These are phyloP conservation scores for Meira nashicola DNA, from an alignment of 1,284 basidiomycete genomes.

Conservation along the genomic window DNA sequence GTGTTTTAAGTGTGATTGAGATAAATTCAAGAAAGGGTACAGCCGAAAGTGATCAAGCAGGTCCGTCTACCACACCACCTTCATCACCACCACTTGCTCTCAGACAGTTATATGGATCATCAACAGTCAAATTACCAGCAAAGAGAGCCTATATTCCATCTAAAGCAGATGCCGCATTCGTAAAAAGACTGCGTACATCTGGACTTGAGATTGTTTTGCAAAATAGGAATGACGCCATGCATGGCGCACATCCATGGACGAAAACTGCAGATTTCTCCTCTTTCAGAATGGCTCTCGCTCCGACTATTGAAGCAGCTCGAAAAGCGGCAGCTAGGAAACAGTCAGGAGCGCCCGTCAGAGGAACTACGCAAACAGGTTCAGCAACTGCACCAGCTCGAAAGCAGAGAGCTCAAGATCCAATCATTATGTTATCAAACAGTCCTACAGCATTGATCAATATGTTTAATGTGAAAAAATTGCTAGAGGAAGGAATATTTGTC, in stretches of 20 bases:
- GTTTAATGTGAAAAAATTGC: conserved; percentile 90
- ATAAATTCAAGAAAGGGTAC: background rate
- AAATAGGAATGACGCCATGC: conserved; percentile 7
- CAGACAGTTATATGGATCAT: background rate
- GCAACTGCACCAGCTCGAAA: conserved; percentile 20
- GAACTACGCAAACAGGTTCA: background rate
- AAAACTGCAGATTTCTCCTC: conserved; percentile 15
- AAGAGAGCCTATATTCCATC: conserved; percentile 46
- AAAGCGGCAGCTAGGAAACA: conserved; percentile 12
- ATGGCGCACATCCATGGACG: conserved; percentile 12
- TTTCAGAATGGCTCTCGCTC: background rate
- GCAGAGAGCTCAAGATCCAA: conserved; percentile 61
- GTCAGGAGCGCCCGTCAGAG: background rate
- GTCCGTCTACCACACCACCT: conserved; percentile 13
- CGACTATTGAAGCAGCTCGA: conserved; percentile 19
- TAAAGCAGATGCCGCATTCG: conserved; percentile 43
- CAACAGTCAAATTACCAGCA: conserved; percentile 14
- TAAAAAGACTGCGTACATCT: conserved; percentile 32
- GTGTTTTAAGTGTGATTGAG: conserved; percentile 21
- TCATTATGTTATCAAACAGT: conserved; percentile 92
- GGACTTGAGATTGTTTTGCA: conserved; percentile 39
- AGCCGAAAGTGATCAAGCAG: conserved; percentile 5
- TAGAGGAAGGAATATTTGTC: conserved; percentile 78
- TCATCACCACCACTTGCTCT: conserved; percentile 12
- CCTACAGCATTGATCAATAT: conserved; percentile 92